Conservation (phyloP, 768 basidiomycete species). For the Leccinum uliginosum region DNA sequence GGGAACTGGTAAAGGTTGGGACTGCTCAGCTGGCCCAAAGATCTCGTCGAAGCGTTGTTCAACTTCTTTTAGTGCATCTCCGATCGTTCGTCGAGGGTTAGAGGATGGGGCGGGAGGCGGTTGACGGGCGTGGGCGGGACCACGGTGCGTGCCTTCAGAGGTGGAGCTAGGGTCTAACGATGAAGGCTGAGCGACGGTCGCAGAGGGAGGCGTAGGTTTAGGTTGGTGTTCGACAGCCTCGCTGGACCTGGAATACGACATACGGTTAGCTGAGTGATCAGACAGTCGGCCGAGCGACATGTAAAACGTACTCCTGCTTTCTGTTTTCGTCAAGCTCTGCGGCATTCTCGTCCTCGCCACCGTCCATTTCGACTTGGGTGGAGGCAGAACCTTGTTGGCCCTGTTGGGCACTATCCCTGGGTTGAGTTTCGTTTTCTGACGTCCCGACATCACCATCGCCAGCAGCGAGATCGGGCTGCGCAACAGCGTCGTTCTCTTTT, state of each 20-base stretch:
- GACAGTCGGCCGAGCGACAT: neutral
- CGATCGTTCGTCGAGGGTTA: slow-evolving; percentile 73
- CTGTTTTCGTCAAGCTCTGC: slow-evolving; percentile 17
- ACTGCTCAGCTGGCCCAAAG: slow-evolving; percentile 39
- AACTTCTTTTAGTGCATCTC: slow-evolving; percentile 80
- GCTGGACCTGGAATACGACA: slow-evolving; percentile 6
- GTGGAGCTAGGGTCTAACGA: slow-evolving; percentile 31
- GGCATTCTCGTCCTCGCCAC: slow-evolving; percentile 21
- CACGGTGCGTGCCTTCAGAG: slow-evolving; percentile 43
- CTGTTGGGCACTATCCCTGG: slow-evolving; percentile 16
- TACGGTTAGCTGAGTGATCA: neutral
- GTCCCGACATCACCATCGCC: slow-evolving; percentile 23
- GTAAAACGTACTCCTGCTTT: slow-evolving; percentile 15
- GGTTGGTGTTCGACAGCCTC: slow-evolving; percentile 10
- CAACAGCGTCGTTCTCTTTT: slow-evolving; percentile 24
- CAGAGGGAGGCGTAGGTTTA: slow-evolving; percentile 1
- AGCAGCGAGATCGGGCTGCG: slow-evolving; percentile 34
- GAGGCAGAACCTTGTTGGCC: slow-evolving; percentile 20
- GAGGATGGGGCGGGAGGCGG: slow-evolving; percentile 32
- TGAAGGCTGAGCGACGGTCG: slow-evolving; percentile 5
- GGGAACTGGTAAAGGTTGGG: slow-evolving; percentile 30
- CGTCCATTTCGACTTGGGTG: slow-evolving; percentile 10
- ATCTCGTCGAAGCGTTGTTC: slow-evolving; percentile 84
- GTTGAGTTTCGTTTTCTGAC: slow-evolving; percentile 15
- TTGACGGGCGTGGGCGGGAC: slow-evolving; percentile 37